Conservation (phyloP, 176 grass and related monocot species). For the Ensete ventricosum region DNA sequence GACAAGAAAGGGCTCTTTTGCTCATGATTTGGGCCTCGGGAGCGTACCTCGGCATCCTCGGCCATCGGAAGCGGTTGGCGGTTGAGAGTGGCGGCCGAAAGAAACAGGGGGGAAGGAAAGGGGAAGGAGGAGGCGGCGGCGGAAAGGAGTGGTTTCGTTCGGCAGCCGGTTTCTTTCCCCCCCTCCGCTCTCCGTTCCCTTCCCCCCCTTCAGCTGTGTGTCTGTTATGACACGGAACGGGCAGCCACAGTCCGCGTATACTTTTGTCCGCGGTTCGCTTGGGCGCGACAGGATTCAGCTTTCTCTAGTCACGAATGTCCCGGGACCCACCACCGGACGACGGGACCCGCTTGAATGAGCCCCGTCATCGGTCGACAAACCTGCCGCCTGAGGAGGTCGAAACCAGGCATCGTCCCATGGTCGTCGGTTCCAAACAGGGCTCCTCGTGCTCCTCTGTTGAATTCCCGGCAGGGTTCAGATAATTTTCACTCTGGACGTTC, state of each 20-base stretch:
- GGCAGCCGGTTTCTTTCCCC: background rate
- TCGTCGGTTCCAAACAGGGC: background rate
- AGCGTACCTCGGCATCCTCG: background rate
- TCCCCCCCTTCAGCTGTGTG: background rate
- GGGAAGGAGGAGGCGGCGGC: background rate
- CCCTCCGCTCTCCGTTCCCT: background rate
- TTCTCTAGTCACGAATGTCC: background rate
- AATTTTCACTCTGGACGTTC: too few relatives aligned
- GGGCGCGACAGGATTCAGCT: background rate
- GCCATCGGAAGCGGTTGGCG: background rate
- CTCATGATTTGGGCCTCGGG: background rate
- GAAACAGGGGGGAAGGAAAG: background rate
- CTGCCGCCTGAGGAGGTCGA: background rate
- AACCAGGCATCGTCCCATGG: background rate
- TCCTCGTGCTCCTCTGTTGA: too few relatives aligned
- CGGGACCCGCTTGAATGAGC: background rate
- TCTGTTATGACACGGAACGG: slow-evolving; percentile 6
- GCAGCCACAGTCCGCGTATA: background rate
- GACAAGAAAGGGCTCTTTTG: background rate
- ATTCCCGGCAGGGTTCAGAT: too few relatives aligned
- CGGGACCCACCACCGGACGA: too few relatives aligned
- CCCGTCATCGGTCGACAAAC: too few relatives aligned
- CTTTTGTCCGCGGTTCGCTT: slow-evolving; percentile 2
- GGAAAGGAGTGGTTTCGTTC: background rate
- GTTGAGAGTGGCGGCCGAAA: background rate